Conservation (phyloP, 2,329 filamentous ascomycete species). For the Diaporthe humulicola region DNA sequence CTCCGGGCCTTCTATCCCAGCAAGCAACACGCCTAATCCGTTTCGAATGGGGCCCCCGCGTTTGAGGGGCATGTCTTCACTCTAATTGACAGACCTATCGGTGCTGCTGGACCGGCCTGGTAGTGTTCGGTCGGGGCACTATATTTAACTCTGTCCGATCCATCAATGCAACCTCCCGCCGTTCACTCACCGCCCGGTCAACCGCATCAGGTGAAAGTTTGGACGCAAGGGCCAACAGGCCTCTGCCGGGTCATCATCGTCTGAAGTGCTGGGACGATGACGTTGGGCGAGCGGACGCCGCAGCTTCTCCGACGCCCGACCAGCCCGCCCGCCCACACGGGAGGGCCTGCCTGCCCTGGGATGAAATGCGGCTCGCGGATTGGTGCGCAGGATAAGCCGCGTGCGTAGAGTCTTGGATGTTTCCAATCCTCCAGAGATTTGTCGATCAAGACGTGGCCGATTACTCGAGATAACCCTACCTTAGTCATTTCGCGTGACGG, state of each 20-base stretch:
- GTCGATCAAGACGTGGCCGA: slow-evolving; percentile 7
- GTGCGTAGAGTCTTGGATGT: not conserved
- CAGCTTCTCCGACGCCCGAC: not conserved
- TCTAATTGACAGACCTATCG: slow-evolving; percentile 14
- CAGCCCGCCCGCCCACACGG: not conserved
- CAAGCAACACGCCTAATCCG: not conserved
- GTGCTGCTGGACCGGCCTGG: not conserved
- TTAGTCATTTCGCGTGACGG: not conserved
- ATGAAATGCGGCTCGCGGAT: not conserved
- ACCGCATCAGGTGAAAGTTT: not conserved
- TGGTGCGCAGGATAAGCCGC: not conserved
- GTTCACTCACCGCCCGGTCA: slow-evolving; percentile 9
- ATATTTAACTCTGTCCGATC: slow-evolving; percentile 9
- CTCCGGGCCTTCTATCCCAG: not conserved
- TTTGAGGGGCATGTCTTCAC: not conserved
- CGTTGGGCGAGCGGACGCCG: not conserved
- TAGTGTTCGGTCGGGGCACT: not conserved
- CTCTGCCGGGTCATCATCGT: not conserved
- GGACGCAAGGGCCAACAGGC: not conserved
- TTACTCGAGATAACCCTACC: not conserved
- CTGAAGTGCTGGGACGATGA: slow-evolving; percentile 20
- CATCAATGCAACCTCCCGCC: not conserved
- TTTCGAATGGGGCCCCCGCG: slow-evolving; percentile 4
- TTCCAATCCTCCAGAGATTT: not conserved
- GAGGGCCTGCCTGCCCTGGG: not conserved